These are phyloP conservation scores for Gossypium ekmanianum DNA, from an alignment of 345 rosid genomes.

Conservation along the genomic window DNA sequence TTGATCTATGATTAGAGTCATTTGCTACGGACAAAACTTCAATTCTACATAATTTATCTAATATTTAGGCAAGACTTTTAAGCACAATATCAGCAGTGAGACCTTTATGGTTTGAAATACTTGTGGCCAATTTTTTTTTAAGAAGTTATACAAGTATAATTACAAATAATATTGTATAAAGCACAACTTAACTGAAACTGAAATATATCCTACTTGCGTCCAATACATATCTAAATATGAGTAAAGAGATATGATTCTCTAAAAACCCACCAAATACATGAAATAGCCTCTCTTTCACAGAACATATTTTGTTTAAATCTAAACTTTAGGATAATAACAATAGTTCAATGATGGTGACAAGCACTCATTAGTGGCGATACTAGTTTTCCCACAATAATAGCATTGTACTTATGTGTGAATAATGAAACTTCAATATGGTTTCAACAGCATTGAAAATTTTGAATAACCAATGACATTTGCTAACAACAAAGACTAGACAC, in stretches of 20 bases:
- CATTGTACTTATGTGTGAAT: not conserved
- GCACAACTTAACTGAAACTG: too few species aligned
- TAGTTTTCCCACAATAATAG: not conserved
- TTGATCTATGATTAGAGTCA: not conserved
- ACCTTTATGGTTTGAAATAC: not conserved
- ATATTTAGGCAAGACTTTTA: not conserved
- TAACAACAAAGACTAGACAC: not conserved
- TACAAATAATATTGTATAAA: too few species aligned
- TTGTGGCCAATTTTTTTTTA: too few species aligned
- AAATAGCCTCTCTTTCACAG: not conserved
- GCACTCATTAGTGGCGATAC: not conserved
- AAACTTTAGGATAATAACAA: not conserved
- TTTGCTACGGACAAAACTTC: not conserved
- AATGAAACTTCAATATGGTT: not conserved
- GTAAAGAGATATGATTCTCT: not conserved
- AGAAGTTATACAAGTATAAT: too few species aligned
- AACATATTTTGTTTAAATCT: not conserved
- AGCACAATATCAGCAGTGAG: not conserved
- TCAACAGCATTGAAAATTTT: not conserved
- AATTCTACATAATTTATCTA: not conserved
- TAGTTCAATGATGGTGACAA: not conserved
- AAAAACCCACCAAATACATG: not conserved
- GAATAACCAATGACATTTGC: not conserved
- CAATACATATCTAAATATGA: too few species aligned
- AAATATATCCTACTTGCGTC: too few species aligned